phyloP scores from a whole-genome alignment of 805 yeast species.

The Candida hispaniensis region DNA sequence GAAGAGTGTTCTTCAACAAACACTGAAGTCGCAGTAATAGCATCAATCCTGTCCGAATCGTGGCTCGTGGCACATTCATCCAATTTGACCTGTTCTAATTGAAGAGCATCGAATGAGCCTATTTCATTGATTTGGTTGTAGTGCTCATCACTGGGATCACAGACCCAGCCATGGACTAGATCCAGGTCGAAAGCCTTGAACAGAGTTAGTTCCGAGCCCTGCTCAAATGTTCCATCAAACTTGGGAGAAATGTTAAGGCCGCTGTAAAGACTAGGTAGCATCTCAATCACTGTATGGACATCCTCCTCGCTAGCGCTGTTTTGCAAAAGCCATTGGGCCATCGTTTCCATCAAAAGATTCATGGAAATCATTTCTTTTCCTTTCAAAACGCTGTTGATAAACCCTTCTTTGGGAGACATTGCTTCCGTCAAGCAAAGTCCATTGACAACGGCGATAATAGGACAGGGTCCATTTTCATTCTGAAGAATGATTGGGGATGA shows the following conservation, averaged over 20 bases:
- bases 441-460: constrained; percentile 67
- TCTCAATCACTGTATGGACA: constrained; percentile 22
- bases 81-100: constrained; percentile 42
- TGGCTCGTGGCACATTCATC: constrained; percentile 28
- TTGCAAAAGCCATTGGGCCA: constrained; percentile 9
- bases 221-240: constrained; percentile 48
- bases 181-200: constrained; percentile 50
- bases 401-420: constrained; percentile 10
- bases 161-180: constrained; percentile 77
- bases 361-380: constrained; percentile 10
- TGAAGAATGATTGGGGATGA: constrained; percentile 47
- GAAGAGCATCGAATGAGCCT: constrained; percentile 48
- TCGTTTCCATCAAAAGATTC: constrained; percentile 5
- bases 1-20: constrained; percentile 57
- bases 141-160: constrained; percentile 35
- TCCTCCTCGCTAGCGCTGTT: constrained; percentile 1
- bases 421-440: constrained; percentile 42
- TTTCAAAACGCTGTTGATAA: constrained; percentile 2
- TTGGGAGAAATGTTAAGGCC: constrained; percentile 68
- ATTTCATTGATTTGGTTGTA: constrained; percentile 29
- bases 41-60: constrained; percentile 22
- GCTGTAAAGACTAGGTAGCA: constrained; percentile 52
- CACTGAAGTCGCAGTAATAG: constrained; percentile 26
- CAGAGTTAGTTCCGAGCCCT: constrained; percentile 38
- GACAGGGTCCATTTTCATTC: constrained; percentile 81